These are phyloP conservation scores for Pseudoneurospora amorphoporcata DNA, from an alignment of 495 filamentous ascomycete species.

Conservation along the genomic window DNA sequence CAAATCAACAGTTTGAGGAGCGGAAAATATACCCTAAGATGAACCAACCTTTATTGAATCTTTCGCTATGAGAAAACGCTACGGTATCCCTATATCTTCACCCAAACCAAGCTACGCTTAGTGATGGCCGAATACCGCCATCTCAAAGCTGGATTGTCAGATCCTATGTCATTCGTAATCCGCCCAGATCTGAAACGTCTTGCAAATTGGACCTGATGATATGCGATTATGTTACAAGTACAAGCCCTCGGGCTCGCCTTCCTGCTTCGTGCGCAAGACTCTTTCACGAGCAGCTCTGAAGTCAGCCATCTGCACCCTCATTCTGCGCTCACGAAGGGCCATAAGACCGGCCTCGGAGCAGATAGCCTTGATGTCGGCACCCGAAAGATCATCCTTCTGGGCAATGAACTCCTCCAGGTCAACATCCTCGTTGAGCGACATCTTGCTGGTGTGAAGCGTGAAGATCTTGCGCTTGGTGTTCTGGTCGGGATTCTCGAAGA, in stretches of 20 bases:
- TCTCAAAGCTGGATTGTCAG: not conserved
- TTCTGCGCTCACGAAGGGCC: slow-evolving; percentile 88
- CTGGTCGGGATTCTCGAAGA: slow-evolving; percentile 99
- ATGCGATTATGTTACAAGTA: slow-evolving; percentile 63
- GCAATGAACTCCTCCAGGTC: slow-evolving; percentile 97
- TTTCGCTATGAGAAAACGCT: not conserved
- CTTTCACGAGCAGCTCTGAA: slow-evolving; percentile 87
- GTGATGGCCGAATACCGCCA: not conserved
- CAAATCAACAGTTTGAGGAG: not conserved
- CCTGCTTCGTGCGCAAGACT: slow-evolving; percentile 97
- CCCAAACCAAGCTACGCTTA: not conserved
- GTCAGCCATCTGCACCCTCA: slow-evolving; percentile 98
- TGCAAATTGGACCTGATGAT: slow-evolving; percentile 1
- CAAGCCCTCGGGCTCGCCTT: slow-evolving; percentile 95
- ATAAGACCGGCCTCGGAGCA: slow-evolving; percentile 95
- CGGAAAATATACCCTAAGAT: not conserved
- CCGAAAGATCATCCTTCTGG: slow-evolving; percentile 95
- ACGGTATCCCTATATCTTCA: not conserved
- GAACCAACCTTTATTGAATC: not conserved
- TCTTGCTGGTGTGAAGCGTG: slow-evolving; percentile 97
- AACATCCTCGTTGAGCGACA: slow-evolving; percentile 90
- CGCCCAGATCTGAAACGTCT: not conserved
- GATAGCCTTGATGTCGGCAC: slow-evolving; percentile 97
- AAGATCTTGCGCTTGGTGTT: slow-evolving; percentile 99
- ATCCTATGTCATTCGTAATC: not conserved